Evolutionary conservation across 768 basidiomycete genomes (phyloP), one percentile per base, ranked within the genome.

Genomic region (Cubamyces lactineus): DNA sequence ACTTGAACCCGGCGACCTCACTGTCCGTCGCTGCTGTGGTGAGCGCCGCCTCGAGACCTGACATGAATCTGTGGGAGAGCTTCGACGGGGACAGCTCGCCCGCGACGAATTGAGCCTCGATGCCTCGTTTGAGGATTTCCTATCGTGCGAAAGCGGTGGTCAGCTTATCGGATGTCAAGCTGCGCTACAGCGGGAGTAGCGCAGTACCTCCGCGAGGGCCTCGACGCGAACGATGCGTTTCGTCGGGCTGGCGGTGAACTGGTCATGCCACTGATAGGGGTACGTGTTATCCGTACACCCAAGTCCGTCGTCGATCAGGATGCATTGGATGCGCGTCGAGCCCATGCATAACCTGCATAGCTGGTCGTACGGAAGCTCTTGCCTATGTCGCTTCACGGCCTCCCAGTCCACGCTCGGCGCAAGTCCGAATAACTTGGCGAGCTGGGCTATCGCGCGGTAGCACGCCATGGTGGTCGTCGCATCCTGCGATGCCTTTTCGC

Each of bases 221-320:
- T 93, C 91, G 39, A 92, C 79, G 59, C 91, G 75, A 17, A 90
- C 84, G 45, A 92, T 85, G 38, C 88, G 76, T 68, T 82, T 85
- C 15, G 82, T 81, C 2, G 77, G 76, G 51, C 78, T 82, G 6
- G 66, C 63, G 3, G 86, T 84, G 57, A 86, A 85, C 52, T 74
- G 77, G 66, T 88, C 83, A 64, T 91, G 90, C 87, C 87, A 89
- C 54, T 69, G 63, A 66, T 80, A 81, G 4, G 75, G 75, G 70
- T 87, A 81, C 3, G 82, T 78, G 49, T 82, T 70, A 28, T 80
- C 58, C 13, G 72, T 71, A 2, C 77, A 73, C 21, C 82, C 82
- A 6, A 92, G 73, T 1, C 89, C 90, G 67, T 92, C 91, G 69
- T 92, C 91, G 49, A 93, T 77, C 28, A 93, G 75, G 57, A 92